Percentiles rank a stretch among this genome's conserved stretches.
phyloP scores from a whole-genome alignment of 306 rosid species.

The Glycyrrhiza uralensis region DNA sequence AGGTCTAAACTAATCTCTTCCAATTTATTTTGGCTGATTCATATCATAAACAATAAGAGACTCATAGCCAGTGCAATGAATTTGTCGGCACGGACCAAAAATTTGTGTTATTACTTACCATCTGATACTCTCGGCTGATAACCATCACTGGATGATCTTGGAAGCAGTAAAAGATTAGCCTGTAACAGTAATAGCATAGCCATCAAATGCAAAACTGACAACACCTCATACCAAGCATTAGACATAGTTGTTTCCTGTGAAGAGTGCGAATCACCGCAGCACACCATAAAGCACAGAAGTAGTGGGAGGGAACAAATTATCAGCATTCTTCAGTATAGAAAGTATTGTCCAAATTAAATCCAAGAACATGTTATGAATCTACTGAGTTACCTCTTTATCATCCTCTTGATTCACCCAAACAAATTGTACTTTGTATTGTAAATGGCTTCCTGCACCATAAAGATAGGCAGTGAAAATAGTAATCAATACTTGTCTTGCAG shows the following conservation, averaged over 20 bases:
- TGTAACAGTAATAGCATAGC: slow-evolving; percentile 79
- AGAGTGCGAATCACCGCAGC: slow-evolving; percentile 14
- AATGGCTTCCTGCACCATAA: slow-evolving; percentile 77
- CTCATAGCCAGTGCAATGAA: background rate
- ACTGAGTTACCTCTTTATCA: slow-evolving; percentile 65
- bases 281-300: slow-evolving; percentile 6
- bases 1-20: slow-evolving; percentile 5
- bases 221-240: slow-evolving; percentile 92
- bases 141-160: slow-evolving; percentile 84
- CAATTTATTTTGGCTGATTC: slow-evolving; percentile 7
- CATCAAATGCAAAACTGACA: slow-evolving; percentile 94
- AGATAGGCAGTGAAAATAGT: slow-evolving; percentile 16
- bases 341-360: slow-evolving; percentile 22
- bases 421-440: slow-evolving; percentile 83
- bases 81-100: background rate
- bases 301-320: background rate
- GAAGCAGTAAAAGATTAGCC: slow-evolving; percentile 95
- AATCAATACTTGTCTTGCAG: slow-evolving; percentile 24
- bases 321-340: slow-evolving; percentile 21
- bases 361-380: background rate
- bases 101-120: slow-evolving; percentile 45
- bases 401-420: slow-evolving; percentile 96
- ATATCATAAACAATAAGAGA: slow-evolving; percentile 3
- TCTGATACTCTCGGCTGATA: slow-evolving; percentile 84
- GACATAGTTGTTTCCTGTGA: slow-evolving; percentile 88